Evolutionary conservation across 2,329 filamentous ascomycete species (phyloP), one percentile per base, ranked within the genome.

Genomic region (Aspergillus melleus): DNA sequence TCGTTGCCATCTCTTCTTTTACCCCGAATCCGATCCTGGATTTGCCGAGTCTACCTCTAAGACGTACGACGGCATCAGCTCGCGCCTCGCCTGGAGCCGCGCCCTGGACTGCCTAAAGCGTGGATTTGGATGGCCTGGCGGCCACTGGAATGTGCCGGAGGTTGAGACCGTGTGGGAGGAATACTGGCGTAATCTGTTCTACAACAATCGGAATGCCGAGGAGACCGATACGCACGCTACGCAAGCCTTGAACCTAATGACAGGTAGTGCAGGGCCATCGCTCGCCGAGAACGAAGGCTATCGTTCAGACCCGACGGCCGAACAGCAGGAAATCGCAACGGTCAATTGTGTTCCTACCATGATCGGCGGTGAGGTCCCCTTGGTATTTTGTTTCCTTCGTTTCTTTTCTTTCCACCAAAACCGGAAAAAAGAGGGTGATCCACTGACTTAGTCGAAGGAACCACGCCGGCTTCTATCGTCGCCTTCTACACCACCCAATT

Each of bases 21-120:
- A 88, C 68, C 79, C 81, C 2, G 80, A 80, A 54, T 83, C 74
- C 0, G 76, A 83, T 46, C 73, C 84, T 0, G 89, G 90, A 0
- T 92, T 92, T 61, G 89, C 88, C 0, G 88, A 91, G 72, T 80
- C 82, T 20, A 83, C 87, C 50, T 69, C 88, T 12, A 82, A 88
- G 2, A 81, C 86, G 63, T 89, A 86, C 65, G 83, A 90, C 62
- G 77, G 80, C 3, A 79, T 89, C 9, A 82, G 82, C 1, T 84
- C 88, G 2, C 82, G 83, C 10, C 69, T 91, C 20, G 88, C 89
- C 0, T 91, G 88, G 84, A 86, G 82, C 24, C 80, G 89, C 12
- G 86, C 83, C 36, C 67, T 92, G 58, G 80, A 79, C 0, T 76
- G 80, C 8, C 79, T 90, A 20, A 80, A 86, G 47, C 81, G 81